Conservation (phyloP, 306 rosid genomes). For the Herpetospermum pedunculosum region DNA sequence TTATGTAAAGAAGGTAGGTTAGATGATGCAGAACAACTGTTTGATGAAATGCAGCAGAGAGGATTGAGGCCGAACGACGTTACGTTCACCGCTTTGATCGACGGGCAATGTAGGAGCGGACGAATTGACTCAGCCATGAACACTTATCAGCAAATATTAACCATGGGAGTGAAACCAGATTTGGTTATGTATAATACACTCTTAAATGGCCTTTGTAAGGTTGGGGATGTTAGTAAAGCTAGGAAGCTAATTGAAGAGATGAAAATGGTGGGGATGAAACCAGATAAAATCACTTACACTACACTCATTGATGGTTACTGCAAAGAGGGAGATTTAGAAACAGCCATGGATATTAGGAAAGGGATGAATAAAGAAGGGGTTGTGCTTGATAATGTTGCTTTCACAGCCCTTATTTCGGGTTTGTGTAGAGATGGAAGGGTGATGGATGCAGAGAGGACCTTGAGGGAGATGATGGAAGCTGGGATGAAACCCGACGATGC, state of each 20-base stretch:
- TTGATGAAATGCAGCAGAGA: conserved; percentile 54
- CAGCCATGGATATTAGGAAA: conserved; percentile 43
- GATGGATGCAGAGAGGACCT: conserved; percentile 39
- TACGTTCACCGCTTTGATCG: conserved; percentile 57
- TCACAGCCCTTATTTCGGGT: conserved; percentile 62
- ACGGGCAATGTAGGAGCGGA: conserved; percentile 61
- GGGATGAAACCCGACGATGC: conserved; percentile 67
- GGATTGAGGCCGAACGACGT: conserved; percentile 62
- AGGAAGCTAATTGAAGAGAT: conserved; percentile 48
- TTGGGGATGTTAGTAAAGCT: conserved; percentile 54
- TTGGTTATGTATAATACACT: conserved; percentile 55
- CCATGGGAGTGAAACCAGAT: conserved; percentile 52
- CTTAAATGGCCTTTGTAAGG: conserved; percentile 74
- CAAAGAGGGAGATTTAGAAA: conserved; percentile 64
- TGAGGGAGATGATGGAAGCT: conserved; percentile 61
- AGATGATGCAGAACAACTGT: conserved; percentile 50
- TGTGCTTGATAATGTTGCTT: conserved; percentile 61
- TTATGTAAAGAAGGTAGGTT: conserved; percentile 49
- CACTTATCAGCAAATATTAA: conserved; percentile 50
- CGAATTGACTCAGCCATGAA: conserved; percentile 46
- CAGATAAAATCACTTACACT: conserved; percentile 73
- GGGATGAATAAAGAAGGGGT: conserved; percentile 45
- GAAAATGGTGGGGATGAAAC: conserved; percentile 37
- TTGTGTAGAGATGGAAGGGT: conserved; percentile 60
- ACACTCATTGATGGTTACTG: conserved; percentile 76